phyloP scores from a whole-genome alignment of 1,284 basidiomycete genomes.

The Malassezia obtusa region DNA sequence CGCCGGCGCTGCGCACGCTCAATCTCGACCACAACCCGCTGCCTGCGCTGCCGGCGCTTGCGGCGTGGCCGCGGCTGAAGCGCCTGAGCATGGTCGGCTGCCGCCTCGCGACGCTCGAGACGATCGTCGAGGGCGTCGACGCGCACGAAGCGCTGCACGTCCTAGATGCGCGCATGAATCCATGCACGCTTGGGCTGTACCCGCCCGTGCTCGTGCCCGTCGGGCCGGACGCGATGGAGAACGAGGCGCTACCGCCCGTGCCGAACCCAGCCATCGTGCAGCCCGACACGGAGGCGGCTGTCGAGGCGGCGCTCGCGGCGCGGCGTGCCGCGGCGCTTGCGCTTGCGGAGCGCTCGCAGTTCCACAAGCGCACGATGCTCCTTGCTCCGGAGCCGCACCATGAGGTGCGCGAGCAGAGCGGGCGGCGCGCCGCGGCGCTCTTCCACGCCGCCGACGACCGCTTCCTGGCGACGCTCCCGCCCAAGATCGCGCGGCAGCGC shows the following conservation, averaged over 20 bases:
- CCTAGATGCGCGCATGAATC: slow-evolving; percentile 39
- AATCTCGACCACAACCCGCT: slow-evolving; percentile 54
- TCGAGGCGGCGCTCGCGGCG: slow-evolving; percentile 4
- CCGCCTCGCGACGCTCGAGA: slow-evolving; percentile 28
- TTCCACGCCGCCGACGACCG: slow-evolving; percentile 30
- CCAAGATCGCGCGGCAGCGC: slow-evolving; percentile 21
- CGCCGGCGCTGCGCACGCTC: slow-evolving; percentile 80
- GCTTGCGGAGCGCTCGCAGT: slow-evolving; percentile 37
- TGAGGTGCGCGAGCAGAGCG: slow-evolving; percentile 1
- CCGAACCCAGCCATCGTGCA: slow-evolving; percentile 37
- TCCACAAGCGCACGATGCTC: slow-evolving; percentile 34
- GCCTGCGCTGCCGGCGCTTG: slow-evolving; percentile 25
- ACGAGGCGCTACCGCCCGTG: slow-evolving; percentile 27
- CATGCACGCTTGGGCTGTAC: slow-evolving; percentile 42
- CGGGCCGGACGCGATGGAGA: slow-evolving; percentile 1
- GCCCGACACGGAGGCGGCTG: slow-evolving; percentile 21
- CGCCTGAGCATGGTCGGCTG: slow-evolving; percentile 40
- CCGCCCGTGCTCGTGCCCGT: slow-evolving; percentile 31
- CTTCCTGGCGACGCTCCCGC: slow-evolving; percentile 35
- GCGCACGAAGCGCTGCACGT: slow-evolving; percentile 31
- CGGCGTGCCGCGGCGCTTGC: slow-evolving; percentile 19
- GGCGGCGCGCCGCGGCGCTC: slow-evolving; percentile 19
- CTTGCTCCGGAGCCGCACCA: slow-evolving; percentile 10
- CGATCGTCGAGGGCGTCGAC: slow-evolving; percentile 26
- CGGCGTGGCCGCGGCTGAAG: slow-evolving; percentile 30